Percentiles rank a stretch among this genome's conserved stretches.
These are phyloP conservation scores for Quercus berberidifolia DNA, from an alignment of 306 rosid genomes.

Conservation along the genomic window DNA sequence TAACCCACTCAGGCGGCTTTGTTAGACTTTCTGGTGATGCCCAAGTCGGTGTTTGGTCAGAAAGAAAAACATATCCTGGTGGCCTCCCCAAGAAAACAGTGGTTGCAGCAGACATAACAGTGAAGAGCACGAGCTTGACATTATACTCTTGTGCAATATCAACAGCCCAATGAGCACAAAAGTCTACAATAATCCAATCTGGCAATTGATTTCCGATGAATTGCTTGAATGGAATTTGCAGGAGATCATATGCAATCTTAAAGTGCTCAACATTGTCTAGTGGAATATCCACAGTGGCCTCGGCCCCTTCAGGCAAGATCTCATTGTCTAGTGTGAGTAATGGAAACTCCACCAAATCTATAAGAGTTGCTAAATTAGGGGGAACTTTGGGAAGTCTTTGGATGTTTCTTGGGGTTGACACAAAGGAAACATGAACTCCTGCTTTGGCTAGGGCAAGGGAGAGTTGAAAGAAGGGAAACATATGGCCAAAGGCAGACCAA, in stretches of 20 bases:
- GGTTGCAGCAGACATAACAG: constrained; percentile 1
- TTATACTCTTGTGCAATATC: constrained; percentile 12
- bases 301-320: constrained; percentile 25
- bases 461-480: not conserved
- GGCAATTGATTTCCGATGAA: constrained; percentile 5
- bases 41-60: not conserved
- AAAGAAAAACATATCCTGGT: not conserved
- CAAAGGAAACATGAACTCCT: no score
- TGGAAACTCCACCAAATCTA: not conserved
- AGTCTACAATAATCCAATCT: constrained; percentile 26
- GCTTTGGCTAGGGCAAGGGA: no score
- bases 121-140: not conserved
- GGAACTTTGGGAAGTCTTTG: no score
- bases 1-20: constrained; percentile 7
- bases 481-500: constrained; percentile 29
- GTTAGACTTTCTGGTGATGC: constrained; percentile 5
- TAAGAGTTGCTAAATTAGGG: no score
- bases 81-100: not conserved
- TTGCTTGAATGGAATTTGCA: not conserved
- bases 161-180: not conserved
- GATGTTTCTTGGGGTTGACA: no score
- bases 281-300: constrained; percentile 26
- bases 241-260: constrained; percentile 8
- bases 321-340: constrained; percentile 10
- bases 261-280: constrained; percentile 7